Evolutionary conservation across 2,329 filamentous ascomycete species (phyloP), one percentile per base, ranked within the genome.

Genomic region (Colletotrichum truncatum): DNA sequence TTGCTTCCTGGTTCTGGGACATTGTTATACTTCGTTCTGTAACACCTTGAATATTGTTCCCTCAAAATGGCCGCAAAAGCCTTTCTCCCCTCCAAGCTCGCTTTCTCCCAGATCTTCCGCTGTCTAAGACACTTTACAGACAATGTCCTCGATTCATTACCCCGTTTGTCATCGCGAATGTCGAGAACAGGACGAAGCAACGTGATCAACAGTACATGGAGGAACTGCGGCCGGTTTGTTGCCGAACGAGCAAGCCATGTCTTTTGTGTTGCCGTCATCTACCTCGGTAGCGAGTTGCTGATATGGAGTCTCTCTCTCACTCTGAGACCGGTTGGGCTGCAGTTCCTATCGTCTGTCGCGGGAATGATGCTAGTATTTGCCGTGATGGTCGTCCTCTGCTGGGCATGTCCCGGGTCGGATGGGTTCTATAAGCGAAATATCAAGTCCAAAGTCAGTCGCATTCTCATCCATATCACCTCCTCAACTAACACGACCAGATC

Each of bases 301-400:
- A 82, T 84, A 18, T 84, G 80, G 71, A 78, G 75, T 2, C 71
- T 85, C 9, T 79, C 81, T 30, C 67, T 73, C 9, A 70, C 71
- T 1, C 70, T 85, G 14, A 68, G 74, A 9, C 67, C 69, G 1
- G 72, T 70, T 3, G 59, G 72, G 3, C 64, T 81, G n/a, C 73
- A 81, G 25, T 85, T 84, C 62, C 81, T 84, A 4, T 78, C 82
- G 0, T 78, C 83, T 6, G 82, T 86, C 43, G 60, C 83, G 30
- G 82, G 81, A 32, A 86, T 86, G 84, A 12, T 77, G 0, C 46
- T 80, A 14, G 73, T 80, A 1, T 82, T 81, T 46, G 59, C 68
- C 1, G 38, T 73, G 8, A 81, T 82, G 74, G 70, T 76, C 3
- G 26, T 70, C 0, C 46, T 74, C 5, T 68, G 67, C 25, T 32